phyloP scores from a whole-genome alignment of 1,284 basidiomycete species.

The Fomes fomentarius region DNA sequence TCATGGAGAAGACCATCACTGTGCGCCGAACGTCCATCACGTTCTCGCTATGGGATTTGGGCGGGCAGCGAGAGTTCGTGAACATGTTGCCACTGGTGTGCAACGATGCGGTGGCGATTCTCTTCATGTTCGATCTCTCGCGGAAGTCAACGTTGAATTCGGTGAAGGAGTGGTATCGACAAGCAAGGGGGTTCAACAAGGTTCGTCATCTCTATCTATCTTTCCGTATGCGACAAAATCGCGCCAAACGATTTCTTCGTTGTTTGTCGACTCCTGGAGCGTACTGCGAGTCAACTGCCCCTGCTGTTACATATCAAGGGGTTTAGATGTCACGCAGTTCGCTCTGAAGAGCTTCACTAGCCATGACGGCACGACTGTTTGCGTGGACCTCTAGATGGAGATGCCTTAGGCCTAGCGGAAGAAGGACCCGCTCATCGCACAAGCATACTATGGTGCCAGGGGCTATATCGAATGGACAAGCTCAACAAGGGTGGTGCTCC shows the following conservation, averaged over 20 bases:
- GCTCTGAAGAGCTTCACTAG: no score
- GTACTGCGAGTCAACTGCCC: no score
- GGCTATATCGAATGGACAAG: no score
- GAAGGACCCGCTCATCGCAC: no score
- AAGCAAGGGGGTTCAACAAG: conserved; percentile 98
- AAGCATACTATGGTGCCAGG: no score
- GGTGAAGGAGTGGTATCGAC: conserved; percentile 99
- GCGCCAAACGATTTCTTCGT: background rate
- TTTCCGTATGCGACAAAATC: background rate
- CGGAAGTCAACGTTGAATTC: conserved; percentile 97
- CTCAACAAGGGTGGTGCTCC: no score
- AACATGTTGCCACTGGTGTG: conserved; percentile 98
- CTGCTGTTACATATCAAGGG: no score
- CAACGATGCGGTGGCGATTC: conserved; percentile 97
- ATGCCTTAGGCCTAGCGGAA: no score
- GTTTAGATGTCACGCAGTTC: no score
- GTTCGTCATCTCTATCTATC: conserved; percentile 40
- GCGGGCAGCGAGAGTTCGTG: conserved; percentile 97
- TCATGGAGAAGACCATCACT: conserved; percentile 99
- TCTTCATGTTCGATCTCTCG: conserved; percentile 99
- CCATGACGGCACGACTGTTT: no score
- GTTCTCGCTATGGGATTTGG: conserved; percentile 99
- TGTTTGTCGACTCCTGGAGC: no score
- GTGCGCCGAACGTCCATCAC: conserved; percentile 98
- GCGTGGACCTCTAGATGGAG: no score